Evolutionary conservation across 805 yeast genomes (phyloP).

Genomic region (Metschnikowia lochheadii): DNA sequence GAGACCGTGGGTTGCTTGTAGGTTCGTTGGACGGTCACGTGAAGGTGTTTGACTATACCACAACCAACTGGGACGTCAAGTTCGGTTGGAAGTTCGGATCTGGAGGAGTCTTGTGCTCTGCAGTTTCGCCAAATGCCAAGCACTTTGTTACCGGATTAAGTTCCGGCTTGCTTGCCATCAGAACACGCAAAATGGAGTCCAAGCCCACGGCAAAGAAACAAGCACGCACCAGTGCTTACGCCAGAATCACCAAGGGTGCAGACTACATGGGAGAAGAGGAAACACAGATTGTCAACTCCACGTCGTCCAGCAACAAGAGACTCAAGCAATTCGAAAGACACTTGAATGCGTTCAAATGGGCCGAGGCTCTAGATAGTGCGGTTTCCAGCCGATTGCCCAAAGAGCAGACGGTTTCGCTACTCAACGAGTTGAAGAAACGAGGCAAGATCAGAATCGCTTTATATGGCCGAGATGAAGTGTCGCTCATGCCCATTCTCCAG

Average conservation of each 20-base stretch:
- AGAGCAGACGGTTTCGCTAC: slow-evolving; percentile 75
- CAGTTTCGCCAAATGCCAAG: slow-evolving; percentile 76
- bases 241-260: slow-evolving; percentile 83
- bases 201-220: slow-evolving; percentile 46
- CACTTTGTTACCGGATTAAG: slow-evolving; percentile 92
- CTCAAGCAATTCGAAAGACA: slow-evolving; percentile 79
- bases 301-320: slow-evolving; percentile 49
- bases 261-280: slow-evolving; percentile 91
- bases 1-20: slow-evolving; percentile 77
- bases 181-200: slow-evolving; percentile 77
- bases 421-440: slow-evolving; percentile 80
- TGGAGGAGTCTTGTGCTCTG: slow-evolving; percentile 85
- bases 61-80: slow-evolving; percentile 76
- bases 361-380: slow-evolving; percentile 87
- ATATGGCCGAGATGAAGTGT: slow-evolving; percentile 77
- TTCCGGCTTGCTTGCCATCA: slow-evolving; percentile 81
- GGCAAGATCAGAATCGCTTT: slow-evolving; percentile 86
- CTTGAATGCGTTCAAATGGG: slow-evolving; percentile 85
- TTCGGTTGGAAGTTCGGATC: slow-evolving; percentile 95
- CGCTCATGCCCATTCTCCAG: slow-evolving; percentile 77
- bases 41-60: slow-evolving; percentile 79
- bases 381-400: slow-evolving; percentile 72
- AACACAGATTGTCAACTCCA: slow-evolving; percentile 61
- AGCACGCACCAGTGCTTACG: slow-evolving; percentile 58
- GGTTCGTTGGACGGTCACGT: slow-evolving; percentile 98